A percentile compares a stretch with the other conserved stretches of the same genome.
Conservation (phyloP, 176 grass and related monocot species). For the Pharus latifolius region DNA sequence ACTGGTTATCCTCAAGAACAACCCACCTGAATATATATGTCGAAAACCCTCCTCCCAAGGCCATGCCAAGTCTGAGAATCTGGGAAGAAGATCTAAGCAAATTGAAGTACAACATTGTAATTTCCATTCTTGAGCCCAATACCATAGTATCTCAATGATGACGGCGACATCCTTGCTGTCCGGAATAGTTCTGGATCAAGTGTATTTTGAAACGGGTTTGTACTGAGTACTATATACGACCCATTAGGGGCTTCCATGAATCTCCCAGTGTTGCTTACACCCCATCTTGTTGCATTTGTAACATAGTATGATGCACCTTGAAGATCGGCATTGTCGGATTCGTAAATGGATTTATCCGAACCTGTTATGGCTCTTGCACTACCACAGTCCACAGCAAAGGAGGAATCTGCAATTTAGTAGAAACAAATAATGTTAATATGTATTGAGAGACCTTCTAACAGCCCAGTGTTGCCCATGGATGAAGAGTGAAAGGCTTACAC, state of each 20-base stretch:
- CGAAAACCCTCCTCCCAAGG: no score
- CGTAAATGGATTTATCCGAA: conserved; percentile 22
- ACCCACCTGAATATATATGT: conserved; percentile 47
- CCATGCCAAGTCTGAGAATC: no score
- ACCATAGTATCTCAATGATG: no score
- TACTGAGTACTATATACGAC: conserved; percentile 10
- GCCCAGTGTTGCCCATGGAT: no score
- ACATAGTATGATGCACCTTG: conserved; percentile 26
- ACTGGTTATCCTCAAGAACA: no score
- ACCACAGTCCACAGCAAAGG: no score
- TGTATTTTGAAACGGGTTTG: conserved; percentile 27
- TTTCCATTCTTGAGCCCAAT: conserved; percentile 55
- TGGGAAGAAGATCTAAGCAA: conserved; percentile 13
- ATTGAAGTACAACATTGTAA: conserved; percentile 39
- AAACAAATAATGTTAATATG: no score
- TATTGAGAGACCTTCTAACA: no score
- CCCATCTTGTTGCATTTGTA: conserved; percentile 20
- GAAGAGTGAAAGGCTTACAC: conserved; percentile 16
- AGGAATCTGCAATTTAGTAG: no score
- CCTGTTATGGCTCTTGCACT: no score
- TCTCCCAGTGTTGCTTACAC: conserved; percentile 32
- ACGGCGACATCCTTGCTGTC: conserved; percentile 28
- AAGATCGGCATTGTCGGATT: conserved; percentile 11
- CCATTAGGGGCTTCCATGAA: conserved; percentile 9
- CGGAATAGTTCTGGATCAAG: conserved; percentile 27